These are phyloP conservation scores for Silene uniflora DNA, from an alignment of 148 eudicot species.

Conservation along the genomic window DNA sequence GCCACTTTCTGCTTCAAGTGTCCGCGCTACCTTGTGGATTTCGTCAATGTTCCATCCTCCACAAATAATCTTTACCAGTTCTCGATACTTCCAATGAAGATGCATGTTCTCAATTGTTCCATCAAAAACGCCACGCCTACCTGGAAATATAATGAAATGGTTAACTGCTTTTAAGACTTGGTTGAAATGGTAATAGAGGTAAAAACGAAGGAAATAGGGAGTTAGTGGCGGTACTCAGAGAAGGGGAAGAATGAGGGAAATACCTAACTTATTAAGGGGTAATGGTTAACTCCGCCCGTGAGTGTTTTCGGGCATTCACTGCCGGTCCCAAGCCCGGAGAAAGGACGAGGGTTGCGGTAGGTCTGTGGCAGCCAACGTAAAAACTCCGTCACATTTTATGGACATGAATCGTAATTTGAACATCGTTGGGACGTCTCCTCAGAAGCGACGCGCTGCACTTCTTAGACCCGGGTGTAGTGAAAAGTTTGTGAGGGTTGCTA, in stretches of 20 bases:
- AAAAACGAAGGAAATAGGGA: neutral
- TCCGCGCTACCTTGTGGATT: conserved; percentile 53
- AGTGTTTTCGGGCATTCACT: too few relatives aligned
- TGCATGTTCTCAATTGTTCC: conserved; percentile 99
- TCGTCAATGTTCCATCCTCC: conserved; percentile 70
- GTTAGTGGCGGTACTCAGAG: neutral
- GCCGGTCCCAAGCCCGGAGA: too few relatives aligned
- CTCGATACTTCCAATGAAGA: conserved; percentile 99
- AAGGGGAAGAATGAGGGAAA: neutral
- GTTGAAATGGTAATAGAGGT: neutral
- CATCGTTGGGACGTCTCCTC: too few relatives aligned
- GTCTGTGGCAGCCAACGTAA: too few relatives aligned
- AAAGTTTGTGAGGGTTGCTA: too few relatives aligned
- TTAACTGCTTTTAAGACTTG: neutral
- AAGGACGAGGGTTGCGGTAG: too few relatives aligned
- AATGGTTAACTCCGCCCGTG: too few relatives aligned
- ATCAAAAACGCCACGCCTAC: conserved; percentile 96
- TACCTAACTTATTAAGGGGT: neutral
- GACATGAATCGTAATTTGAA: too few relatives aligned
- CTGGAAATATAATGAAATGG: conserved; percentile 38
- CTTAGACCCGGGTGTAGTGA: too few relatives aligned
- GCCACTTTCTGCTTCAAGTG: conserved; percentile 89
- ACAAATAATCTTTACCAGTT: conserved; percentile 83
- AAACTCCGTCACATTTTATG: too few relatives aligned
- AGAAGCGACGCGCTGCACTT: too few relatives aligned